Conservation (phyloP, 2,329 filamentous ascomycete genomes). For the Beauveria varroae region DNA sequence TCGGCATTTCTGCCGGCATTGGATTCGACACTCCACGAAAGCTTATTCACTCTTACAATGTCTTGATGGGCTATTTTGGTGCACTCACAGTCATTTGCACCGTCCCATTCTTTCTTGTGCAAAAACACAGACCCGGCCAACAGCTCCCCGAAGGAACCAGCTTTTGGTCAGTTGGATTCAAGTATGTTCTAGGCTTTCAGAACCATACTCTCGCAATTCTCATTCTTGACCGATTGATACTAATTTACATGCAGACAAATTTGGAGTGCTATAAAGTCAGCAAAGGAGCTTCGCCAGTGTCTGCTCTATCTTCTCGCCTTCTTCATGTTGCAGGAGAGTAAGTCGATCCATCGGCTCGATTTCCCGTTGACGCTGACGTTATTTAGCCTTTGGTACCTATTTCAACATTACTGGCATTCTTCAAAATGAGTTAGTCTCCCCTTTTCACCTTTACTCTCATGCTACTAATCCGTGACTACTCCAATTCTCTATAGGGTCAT, state of each 20-base stretch:
- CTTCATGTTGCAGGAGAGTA: conserved; percentile 17
- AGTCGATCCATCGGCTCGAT: not conserved
- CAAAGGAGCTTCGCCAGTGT: conserved; percentile 15
- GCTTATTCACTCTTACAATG: conserved; percentile 15
- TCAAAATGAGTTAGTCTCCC: conserved; percentile 14
- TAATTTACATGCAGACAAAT: conserved; percentile 10
- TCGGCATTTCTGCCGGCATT: conserved; percentile 15
- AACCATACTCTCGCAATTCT: not conserved
- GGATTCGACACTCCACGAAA: conserved; percentile 12
- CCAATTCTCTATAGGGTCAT: conserved; percentile 11
- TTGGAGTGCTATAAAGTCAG: conserved; percentile 16
- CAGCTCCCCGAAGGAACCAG: conserved; percentile 15
- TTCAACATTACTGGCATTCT: conserved; percentile 16
- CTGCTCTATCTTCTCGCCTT: conserved; percentile 17
- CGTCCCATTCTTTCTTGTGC: conserved; percentile 18
- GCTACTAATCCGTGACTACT: no score
- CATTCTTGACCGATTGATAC: not conserved
- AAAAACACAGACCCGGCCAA: conserved; percentile 17
- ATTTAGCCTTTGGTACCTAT: conserved; percentile 15
- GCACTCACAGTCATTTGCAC: conserved; percentile 15
- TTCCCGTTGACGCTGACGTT: not conserved
- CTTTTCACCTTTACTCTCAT: not conserved
- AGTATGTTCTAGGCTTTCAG: not conserved
- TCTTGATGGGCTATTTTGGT: conserved; percentile 17
- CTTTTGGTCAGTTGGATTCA: conserved; percentile 14